These are phyloP conservation scores for Kazachstania sp. DNA, from an alignment of 1,139 yeast species.

Conservation along the genomic window DNA sequence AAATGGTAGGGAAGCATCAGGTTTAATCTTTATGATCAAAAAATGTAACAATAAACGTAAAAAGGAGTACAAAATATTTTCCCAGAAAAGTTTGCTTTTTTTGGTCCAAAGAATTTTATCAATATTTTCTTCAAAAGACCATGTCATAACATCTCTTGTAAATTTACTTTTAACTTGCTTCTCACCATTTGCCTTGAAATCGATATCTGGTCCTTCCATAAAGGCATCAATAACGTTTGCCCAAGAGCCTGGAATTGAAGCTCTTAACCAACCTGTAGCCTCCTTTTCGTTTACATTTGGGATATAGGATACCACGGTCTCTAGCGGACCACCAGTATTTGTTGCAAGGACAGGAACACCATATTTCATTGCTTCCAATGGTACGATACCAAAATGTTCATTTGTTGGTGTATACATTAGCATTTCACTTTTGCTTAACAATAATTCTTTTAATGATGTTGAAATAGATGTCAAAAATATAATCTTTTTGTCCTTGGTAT, in stretches of 20 bases:
- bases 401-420: conserved; percentile 80
- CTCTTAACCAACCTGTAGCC: conserved; percentile 73
- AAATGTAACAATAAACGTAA: conserved; percentile 13
- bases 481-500: conserved; percentile 35
- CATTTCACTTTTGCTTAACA: conserved; percentile 50
- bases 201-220: neutral
- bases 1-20: conserved; percentile 16
- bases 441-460: conserved; percentile 53
- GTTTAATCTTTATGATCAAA: conserved; percentile 13
- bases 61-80: conserved; percentile 11
- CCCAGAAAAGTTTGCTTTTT: conserved; percentile 16
- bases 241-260: conserved; percentile 55
- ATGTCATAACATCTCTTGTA: conserved; percentile 56
- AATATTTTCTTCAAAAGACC: conserved; percentile 39
- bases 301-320: conserved; percentile 49
- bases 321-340: conserved; percentile 88
- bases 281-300: conserved; percentile 34
- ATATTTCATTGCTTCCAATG: conserved; percentile 84
- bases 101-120: conserved; percentile 22
- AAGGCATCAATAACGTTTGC: conserved; percentile 45
- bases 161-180: conserved; percentile 45
- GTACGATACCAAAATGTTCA: conserved; percentile 97
- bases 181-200: conserved; percentile 37
- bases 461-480: conserved; percentile 76
- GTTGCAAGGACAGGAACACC: conserved; percentile 81